These are phyloP conservation scores for Pythium aquatile DNA, from an alignment of 352 stramenopile species.

Conservation along the genomic window DNA sequence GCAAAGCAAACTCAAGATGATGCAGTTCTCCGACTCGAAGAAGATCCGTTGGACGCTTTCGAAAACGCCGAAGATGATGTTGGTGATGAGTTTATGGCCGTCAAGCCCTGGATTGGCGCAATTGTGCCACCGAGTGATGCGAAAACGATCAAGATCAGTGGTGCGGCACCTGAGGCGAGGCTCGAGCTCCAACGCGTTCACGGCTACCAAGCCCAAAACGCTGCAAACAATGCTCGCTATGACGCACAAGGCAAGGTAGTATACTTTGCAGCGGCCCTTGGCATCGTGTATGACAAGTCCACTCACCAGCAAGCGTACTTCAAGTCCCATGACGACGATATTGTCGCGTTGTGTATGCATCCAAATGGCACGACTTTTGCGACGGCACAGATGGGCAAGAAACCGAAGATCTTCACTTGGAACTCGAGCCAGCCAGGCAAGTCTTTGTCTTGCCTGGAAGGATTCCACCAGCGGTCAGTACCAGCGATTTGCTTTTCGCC, in stretches of 20 bases:
- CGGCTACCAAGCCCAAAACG: conserved; percentile 74
- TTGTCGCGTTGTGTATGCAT: conserved; percentile 79
- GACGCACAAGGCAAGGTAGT: conserved; percentile 54
- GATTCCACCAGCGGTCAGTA: conserved; percentile 80
- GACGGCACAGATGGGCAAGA: conserved; percentile 86
- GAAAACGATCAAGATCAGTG: conserved; percentile 34
- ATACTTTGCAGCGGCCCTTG: conserved; percentile 78
- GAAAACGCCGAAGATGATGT: conserved; percentile 35
- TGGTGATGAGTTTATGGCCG: conserved; percentile 90
- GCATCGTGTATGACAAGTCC: conserved; percentile 60
- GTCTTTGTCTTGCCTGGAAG: conserved; percentile 52
- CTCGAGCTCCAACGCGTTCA: conserved; percentile 71
- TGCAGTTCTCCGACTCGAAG: conserved; percentile 3
- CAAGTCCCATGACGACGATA: conserved; percentile 79
- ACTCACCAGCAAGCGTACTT: conserved; percentile 52
- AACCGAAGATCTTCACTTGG: conserved; percentile 84
- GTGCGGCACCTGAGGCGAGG: conserved; percentile 34
- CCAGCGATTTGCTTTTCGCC: conserved; percentile 65
- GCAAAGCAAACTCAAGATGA: not conserved
- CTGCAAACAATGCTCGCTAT: conserved; percentile 77
- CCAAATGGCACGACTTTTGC: conserved; percentile 77
- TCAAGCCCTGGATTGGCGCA: conserved; percentile 85
- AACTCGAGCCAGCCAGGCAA: conserved; percentile 30
- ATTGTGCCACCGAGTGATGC: conserved; percentile 69
- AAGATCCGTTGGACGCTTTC: conserved; percentile 34